Base-by-base conservation (phyloP, 2,329 filamentous ascomycete species). In the Ustulina deusta region DNA sequence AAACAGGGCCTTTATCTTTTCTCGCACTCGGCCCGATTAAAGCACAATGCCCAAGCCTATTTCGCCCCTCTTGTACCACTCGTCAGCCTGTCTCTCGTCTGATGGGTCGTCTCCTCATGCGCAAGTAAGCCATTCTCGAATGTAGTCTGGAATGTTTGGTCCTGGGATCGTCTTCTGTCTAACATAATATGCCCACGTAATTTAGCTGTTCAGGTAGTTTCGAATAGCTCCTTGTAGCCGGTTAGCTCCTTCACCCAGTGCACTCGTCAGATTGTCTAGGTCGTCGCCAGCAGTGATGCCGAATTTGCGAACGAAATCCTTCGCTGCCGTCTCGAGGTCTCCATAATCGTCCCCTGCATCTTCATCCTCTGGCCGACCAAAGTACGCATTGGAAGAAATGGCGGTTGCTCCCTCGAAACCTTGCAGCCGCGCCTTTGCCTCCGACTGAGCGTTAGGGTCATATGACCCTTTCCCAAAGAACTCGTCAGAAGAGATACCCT, bases 351-450 rank as follows among this genome's bases (percentile, higher is more conserved):
- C 93, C 10, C 81, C 84, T 1, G 81, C 78, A 64, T 84, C 84
- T 73, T 97, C 92, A 27, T 94, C 92, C 78, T 99, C 96, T 2
- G 93, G 91, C 59, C 95, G 91, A 68, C 96, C 96, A 80, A 99
- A 99, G 86, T 98, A 99, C 63, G 93, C 93, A 80, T 98, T 99
- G 66, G 93, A 97, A 6, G 94, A 97, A 80, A 99, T 99, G 72
- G 94, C 84, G 1, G 90, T 91, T 11, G 96, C 94, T 51, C 96
- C 94, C 81, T 98, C 95, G 77, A 99, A 99, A 54, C 94, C 93
- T 83, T 93, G 91, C 61, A 99, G 87, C 46, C 96, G 89, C 27
- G 86, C 85, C 84, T 97, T 97, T 74, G 96, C 95, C 83, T 97
- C 95, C 59, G 89, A 85, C 78, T 96, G 91, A 9, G 91, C 89